Percentiles rank a stretch among this genome's conserved stretches.
phyloP scores from a whole-genome alignment of 306 rosid genomes.

The Prunus campanulata region DNA sequence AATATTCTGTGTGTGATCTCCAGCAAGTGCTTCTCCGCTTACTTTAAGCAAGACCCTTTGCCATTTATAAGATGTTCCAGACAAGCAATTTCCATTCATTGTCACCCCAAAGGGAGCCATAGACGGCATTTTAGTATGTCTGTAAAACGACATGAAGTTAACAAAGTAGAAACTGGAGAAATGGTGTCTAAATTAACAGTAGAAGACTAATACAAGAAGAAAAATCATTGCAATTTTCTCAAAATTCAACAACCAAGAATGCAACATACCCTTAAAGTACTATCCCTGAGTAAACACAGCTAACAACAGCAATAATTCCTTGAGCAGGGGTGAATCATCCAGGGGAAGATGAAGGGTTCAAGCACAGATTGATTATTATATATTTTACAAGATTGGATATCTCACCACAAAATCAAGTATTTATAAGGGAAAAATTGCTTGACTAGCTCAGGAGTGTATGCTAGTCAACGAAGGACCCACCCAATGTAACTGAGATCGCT shows the following conservation, averaged over 20 bases:
- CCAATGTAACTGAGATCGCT: not conserved
- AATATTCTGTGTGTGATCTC: conserved; percentile 77
- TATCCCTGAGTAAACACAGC: too few species aligned
- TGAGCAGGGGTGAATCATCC: not conserved
- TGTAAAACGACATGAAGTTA: conserved; percentile 20
- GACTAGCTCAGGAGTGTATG: not conserved
- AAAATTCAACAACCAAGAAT: too few species aligned
- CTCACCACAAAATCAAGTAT: not conserved
- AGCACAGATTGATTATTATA: not conserved
- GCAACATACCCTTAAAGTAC: too few species aligned
- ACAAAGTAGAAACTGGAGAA: not conserved
- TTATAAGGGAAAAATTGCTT: too few species aligned
- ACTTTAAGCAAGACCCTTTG: conserved; percentile 95
- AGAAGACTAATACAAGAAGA: not conserved
- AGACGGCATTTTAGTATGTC: conserved; percentile 50
- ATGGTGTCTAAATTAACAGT: not conserved
- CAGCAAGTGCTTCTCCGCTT: conserved; percentile 97
- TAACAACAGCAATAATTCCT: too few species aligned
- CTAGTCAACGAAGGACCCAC: not conserved
- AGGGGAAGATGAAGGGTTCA: not conserved
- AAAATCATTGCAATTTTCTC: too few species aligned
- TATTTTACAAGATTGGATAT: not conserved
- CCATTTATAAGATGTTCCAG: conserved; percentile 66
- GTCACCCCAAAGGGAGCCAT: conserved; percentile 50
- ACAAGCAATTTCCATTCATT: conserved; percentile 46